A percentile compares a stretch with the other conserved stretches of the same genome.
Conservation (phyloP, 1,284 basidiomycete species). For the Austroboletus niveus region DNA sequence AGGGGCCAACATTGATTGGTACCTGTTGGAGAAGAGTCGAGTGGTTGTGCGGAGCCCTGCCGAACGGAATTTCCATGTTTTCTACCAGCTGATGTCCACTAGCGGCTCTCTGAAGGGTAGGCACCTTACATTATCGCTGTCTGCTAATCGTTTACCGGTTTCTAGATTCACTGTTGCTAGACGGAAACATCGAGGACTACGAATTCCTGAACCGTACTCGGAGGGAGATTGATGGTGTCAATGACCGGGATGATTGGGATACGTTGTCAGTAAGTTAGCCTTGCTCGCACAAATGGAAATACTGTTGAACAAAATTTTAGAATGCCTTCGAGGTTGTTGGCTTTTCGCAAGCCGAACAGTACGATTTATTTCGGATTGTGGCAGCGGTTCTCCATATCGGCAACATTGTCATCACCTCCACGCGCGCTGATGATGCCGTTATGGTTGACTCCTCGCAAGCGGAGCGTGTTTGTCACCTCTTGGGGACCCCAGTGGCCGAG, state of each 20-base stretch:
- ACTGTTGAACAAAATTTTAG: conserved; percentile 37
- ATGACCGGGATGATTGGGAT: conserved; percentile 90
- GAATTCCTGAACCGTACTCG: conserved; percentile 90
- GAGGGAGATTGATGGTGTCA: conserved; percentile 91
- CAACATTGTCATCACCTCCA: conserved; percentile 84
- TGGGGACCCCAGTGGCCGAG: conserved; percentile 89
- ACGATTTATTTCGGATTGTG: conserved; percentile 92
- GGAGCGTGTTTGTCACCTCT: conserved; percentile 90
- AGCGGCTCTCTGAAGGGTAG: conserved; percentile 64
- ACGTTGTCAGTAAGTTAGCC: conserved; percentile 58
- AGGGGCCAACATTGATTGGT: conserved; percentile 99
- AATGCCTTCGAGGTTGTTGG: conserved; percentile 85
- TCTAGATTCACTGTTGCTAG: conserved; percentile 74
- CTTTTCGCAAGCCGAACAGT: conserved; percentile 81
- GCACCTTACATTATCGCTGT: not conserved
- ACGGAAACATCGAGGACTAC: conserved; percentile 79
- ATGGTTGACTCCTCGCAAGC: conserved; percentile 81
- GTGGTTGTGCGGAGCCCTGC: conserved; percentile 87
- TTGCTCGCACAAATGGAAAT: not conserved
- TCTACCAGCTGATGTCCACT: conserved; percentile 87
- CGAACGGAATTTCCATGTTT: conserved; percentile 95
- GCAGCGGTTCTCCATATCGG: conserved; percentile 95
- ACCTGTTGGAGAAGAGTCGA: conserved; percentile 95
- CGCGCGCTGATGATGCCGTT: conserved; percentile 85
- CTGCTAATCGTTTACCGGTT: conserved; percentile 6